Percentiles rank a stretch among this genome's conserved stretches.
phyloP scores from a whole-genome alignment of 2,329 filamentous ascomycete genomes.

The Pseudogymnoascus sp. region DNA sequence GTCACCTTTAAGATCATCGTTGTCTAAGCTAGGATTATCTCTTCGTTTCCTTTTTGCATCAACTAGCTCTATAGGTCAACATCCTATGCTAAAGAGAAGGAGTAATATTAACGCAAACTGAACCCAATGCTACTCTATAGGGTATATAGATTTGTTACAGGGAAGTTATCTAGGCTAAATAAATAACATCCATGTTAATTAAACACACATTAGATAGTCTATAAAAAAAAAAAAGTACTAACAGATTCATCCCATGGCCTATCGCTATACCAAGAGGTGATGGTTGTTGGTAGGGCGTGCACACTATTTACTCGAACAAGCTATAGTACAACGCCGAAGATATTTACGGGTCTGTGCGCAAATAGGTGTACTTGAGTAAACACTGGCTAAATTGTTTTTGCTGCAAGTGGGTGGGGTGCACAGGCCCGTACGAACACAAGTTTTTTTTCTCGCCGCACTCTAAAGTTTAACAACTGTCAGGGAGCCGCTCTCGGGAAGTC shows the following conservation, averaged over 20 bases:
- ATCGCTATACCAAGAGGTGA: too few species aligned
- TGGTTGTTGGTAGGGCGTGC: too few species aligned
- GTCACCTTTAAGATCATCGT: not conserved
- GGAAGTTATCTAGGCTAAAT: too few species aligned
- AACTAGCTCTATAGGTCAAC: constrained; percentile 20
- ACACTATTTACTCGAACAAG: too few species aligned
- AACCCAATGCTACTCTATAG: constrained; percentile 17
- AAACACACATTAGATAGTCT: too few species aligned
- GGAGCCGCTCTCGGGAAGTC: not conserved
- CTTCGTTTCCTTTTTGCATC: constrained; percentile 17
- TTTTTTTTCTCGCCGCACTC: not conserved
- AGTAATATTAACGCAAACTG: constrained; percentile 15
- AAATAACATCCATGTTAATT: too few species aligned
- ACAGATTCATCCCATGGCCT: too few species aligned
- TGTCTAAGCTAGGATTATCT: constrained; percentile 8
- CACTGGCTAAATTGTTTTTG: not conserved
- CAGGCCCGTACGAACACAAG: not conserved
- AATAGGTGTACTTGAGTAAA: not conserved
- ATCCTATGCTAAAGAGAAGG: constrained; percentile 17
- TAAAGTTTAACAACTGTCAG: not conserved
- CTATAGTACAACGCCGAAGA: too few species aligned
- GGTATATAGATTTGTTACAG: constrained; percentile 13
- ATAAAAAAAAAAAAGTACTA: too few species aligned
- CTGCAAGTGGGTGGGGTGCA: not conserved
- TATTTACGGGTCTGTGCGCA: too few species aligned